Percentiles rank a stretch among this genome's conserved stretches.
These are phyloP conservation scores for Lobosporangium transversale DNA, from an alignment of 192 early-diverging fungal species.

Conservation along the genomic window DNA sequence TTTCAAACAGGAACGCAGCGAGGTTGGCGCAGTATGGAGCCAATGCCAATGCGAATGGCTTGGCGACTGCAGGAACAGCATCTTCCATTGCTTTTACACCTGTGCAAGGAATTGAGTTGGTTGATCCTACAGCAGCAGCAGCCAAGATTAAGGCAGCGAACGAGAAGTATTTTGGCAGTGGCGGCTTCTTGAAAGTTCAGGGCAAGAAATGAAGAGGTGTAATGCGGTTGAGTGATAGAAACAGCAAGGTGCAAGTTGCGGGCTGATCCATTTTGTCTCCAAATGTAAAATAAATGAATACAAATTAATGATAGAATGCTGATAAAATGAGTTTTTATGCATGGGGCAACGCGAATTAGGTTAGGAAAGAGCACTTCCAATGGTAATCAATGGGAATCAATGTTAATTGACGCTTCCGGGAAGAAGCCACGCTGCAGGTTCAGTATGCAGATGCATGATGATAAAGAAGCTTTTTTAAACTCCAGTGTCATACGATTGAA, in stretches of 20 bases:
- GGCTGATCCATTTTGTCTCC: too few relatives aligned
- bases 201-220: conserved; percentile 17
- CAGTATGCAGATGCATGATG: too few relatives aligned
- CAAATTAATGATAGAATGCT: too few relatives aligned
- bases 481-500: conserved; percentile 17
- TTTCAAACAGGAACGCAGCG: conserved; percentile 49
- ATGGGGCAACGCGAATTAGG: too few relatives aligned
- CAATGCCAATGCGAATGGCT: conserved; percentile 57
- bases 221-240: too few relatives aligned
- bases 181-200: conserved; percentile 21
- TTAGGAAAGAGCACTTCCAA: too few relatives aligned
- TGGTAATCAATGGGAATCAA: too few relatives aligned
- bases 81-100: conserved; percentile 95
- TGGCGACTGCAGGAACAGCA: conserved; percentile 79
- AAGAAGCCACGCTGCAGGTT: too few relatives aligned
- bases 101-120: conserved; percentile 93
- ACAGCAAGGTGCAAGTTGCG: too few relatives aligned
- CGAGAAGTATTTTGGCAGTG: conserved; percentile 79
- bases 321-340: too few relatives aligned
- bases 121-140: conserved; percentile 78
- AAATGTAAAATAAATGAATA: too few relatives aligned
- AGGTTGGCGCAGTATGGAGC: conserved; percentile 36
- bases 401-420: too few relatives aligned
- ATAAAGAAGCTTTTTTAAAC: conserved; percentile 34
- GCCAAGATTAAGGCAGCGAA: conserved; percentile 71